These are phyloP conservation scores for Neurospora sp. DNA, from an alignment of 495 filamentous ascomycete genomes.

Conservation along the genomic window DNA sequence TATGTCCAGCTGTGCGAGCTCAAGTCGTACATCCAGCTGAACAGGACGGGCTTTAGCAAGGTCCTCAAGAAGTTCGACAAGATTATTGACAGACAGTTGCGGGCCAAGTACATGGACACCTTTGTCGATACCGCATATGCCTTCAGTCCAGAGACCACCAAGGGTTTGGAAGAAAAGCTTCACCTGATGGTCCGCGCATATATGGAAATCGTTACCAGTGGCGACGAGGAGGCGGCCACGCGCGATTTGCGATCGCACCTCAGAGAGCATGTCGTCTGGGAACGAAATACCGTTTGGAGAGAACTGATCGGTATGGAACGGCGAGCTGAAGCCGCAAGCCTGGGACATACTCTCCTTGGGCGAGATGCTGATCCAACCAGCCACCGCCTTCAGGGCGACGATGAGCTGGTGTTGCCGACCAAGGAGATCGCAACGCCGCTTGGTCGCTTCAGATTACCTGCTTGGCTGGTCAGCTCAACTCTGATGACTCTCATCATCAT, in stretches of 20 bases:
- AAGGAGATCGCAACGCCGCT: slow-evolving; percentile 74
- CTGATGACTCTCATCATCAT: slow-evolving; percentile 69
- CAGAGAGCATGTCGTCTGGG: slow-evolving; percentile 97
- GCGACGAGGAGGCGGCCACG: slow-evolving; percentile 60
- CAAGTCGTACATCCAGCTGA: slow-evolving; percentile 91
- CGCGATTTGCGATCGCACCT: slow-evolving; percentile 85
- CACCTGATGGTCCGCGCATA: slow-evolving; percentile 66
- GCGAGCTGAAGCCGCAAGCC: slow-evolving; percentile 87
- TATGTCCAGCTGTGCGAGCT: slow-evolving; percentile 95
- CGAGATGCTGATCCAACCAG: slow-evolving; percentile 58
- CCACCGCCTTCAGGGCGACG: slow-evolving; percentile 73
- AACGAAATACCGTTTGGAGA: slow-evolving; percentile 96
- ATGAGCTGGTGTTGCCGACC: slow-evolving; percentile 36
- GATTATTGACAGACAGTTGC: slow-evolving; percentile 71
- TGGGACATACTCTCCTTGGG: slow-evolving; percentile 78
- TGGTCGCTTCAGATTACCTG: slow-evolving; percentile 62
- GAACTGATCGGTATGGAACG: slow-evolving; percentile 98
- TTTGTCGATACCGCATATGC: slow-evolving; percentile 63
- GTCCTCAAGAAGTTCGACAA: slow-evolving; percentile 99
- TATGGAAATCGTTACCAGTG: slow-evolving; percentile 68
- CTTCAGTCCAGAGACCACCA: slow-evolving; percentile 62
- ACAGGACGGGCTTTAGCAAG: slow-evolving; percentile 92
- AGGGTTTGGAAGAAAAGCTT: slow-evolving; percentile 60
- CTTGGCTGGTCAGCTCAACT: slow-evolving; percentile 73
- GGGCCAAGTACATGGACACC: slow-evolving; percentile 61